Base-by-base conservation (phyloP, 2,329 filamentous ascomycete genomes). In the Talaromyces sp. region DNA sequence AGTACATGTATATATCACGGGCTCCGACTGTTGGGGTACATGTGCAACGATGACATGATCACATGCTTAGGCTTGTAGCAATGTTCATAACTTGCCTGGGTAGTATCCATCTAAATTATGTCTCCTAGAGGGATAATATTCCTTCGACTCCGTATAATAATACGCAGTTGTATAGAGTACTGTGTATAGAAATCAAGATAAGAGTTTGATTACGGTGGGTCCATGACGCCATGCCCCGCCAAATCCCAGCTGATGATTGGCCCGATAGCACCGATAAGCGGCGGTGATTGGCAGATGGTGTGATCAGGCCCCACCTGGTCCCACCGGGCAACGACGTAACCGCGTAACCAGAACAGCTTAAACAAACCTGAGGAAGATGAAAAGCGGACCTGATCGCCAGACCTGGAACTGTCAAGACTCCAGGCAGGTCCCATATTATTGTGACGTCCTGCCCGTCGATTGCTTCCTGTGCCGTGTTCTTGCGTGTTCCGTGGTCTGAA, bases 311-410 rank as follows among this genome's bases (percentile, higher is more conserved):
- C 33, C 13, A 5, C 36, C 1, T 0, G 6, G 13, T 17, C 36
- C 36, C 36, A n/a, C 36, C 4, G 0, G 15, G 36, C 36, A 39
- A n/a, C 36, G 15, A n/a, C 6, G 36, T 7, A 39, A 39, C 36
- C 17, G 36, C 36, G 36, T 39, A 39, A 39, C 15, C 15, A n/a
- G 15, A 30, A 30, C 36, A 36, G 7, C 36, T n/a, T 2, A 5
- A 13, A 36, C 5, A 3, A 13, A 17, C n/a, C 42, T 11, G 2
- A 13, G 30, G 32, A 55, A 61, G 55, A 58, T 61, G 60, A 61
- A 62, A 62, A 62, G 60, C 57, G 60, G 60, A 55, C 30, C 32
- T n/a, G 55, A 58, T 58, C 30, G 42, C 32, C 49, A 28, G 19
- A 22, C 17, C 19, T 32, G 25, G 3, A 27, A 30, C 36, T 13